Base-by-base conservation (phyloP, 352 stramenopile genomes). In the Phytophthora citrophthora region DNA sequence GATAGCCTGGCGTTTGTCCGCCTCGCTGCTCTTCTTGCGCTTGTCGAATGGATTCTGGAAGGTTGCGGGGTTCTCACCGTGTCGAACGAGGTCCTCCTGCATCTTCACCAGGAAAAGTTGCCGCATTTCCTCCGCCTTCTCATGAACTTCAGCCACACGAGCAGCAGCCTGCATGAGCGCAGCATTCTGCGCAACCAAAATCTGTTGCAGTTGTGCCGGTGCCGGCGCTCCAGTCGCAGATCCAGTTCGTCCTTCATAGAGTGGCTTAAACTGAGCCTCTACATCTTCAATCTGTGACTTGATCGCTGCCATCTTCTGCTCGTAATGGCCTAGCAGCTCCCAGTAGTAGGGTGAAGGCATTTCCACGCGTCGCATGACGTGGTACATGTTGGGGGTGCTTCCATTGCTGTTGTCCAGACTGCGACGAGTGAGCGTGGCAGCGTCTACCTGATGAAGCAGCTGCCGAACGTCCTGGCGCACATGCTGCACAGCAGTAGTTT, bases 311-410 rank as follows among this genome's bases (percentile, higher is more conserved):
- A 95, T 93, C 36, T 81, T 79, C n/a, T 65, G 58, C 47, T 95
- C 86, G 41, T 88, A 93, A 29, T 87, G 77, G 24, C 81, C 76
- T 26, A 93, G 61, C 39, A 95, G 68, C 32, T 90, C 77, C 82
- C 84, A 93, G 54, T 92, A 95, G 54, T 90, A 95, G 4, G 77
- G 71, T 29, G 86, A 95, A 36, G 86, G 86, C 80, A 89, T 90
- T 48, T 90, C 80, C 20, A 92, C 84, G 12, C 79, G 79, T 7
- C 84, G 84, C 76, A 89, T 79, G 53, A 92, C 86, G 45, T 87
- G 67, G 54, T 83, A 80, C 67, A 85, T 79, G 57, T 72, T 70
- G 3, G 63, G 52, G 8, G 71, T 52, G 20, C 81, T 65, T 5
- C 48, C 44, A 36, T 70, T 76, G 58, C 64, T 81, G 54, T 71